phyloP scores from a whole-genome alignment of 345 rosid species.

The Eucalyptus pauciflora region DNA sequence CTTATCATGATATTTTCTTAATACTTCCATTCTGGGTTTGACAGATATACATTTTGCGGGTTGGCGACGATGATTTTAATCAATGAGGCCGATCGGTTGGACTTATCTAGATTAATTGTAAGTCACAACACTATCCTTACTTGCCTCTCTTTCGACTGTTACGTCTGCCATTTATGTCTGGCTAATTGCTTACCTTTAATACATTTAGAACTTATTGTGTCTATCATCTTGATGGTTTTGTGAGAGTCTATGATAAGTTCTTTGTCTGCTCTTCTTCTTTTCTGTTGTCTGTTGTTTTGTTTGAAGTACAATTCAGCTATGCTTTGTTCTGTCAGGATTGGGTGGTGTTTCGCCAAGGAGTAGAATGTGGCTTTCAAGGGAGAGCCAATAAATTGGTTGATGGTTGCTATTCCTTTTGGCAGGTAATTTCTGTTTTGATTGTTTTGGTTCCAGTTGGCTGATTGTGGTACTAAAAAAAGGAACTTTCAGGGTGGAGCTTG shows the following conservation, averaged over 20 bases:
- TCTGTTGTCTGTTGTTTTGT: not conserved
- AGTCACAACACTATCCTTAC: not conserved
- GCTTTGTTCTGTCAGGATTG: slow-evolving; percentile 39
- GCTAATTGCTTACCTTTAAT: not conserved
- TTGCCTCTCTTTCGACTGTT: not conserved
- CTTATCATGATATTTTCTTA: not conserved
- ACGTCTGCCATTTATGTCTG: not conserved
- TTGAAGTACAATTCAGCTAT: not conserved
- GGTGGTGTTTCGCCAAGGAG: slow-evolving; percentile 87
- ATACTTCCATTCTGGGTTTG: not conserved
- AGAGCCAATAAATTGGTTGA: slow-evolving; percentile 95
- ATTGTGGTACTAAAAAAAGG: not conserved
- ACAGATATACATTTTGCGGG: slow-evolving; percentile 91
- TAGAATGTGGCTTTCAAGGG: slow-evolving; percentile 96
- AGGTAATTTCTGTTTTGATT: slow-evolving; percentile 33
- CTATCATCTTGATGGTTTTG: not conserved
- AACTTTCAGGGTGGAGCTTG: slow-evolving; percentile 63
- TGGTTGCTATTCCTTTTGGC: slow-evolving; percentile 99
- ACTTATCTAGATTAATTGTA: slow-evolving; percentile 62
- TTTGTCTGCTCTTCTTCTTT: not conserved
- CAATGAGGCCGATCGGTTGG: slow-evolving; percentile 60
- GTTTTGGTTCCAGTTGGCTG: not conserved
- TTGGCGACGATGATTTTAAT: slow-evolving; percentile 89
- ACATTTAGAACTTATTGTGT: not conserved
- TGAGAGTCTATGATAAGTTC: not conserved